Evolutionary conservation across 768 basidiomycete species (phyloP), one percentile per base, ranked within the genome.

Genomic region (Galerina marginata): DNA sequence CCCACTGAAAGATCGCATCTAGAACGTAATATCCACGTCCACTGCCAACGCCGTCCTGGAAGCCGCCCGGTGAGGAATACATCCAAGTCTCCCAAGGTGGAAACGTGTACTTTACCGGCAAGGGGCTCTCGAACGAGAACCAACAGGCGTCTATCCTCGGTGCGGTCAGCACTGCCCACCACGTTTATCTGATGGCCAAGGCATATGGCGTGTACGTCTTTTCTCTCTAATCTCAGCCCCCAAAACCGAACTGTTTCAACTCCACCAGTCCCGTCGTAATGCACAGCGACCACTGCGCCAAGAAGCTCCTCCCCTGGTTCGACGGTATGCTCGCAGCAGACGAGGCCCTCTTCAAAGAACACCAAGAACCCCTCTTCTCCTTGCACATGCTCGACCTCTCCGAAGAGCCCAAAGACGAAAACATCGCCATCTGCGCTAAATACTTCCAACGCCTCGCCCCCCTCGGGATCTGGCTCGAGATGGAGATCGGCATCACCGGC

Each of bases 401-500:
- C 43, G 96, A 98, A 71, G 90, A 93, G 71, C 67, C 90, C 69
- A 92, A 93, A 71, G 96, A 95, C 62, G 84, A 97, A 70, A 99
- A 99, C 83, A 99, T 99, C 73, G 89, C 83, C 44, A 93, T 82
- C 54, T 99, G 97, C 75, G 94, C 82, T 60, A 86, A 94, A 73
- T 99, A 99, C 85, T 96, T 99, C 78, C 84, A 89, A 79, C 93
- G 93, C 72, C 92, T 99, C 95, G 91, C 92, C 2, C 87, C 90
- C 62, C 76, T 99, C 71, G 91, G 92, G 53, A 79, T 93, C 62
- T 99, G 94, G 94, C 93, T 99, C 75, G 97, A 99, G 86, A 99
- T 99, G 97, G 97, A 99, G 79, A 99, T 99, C 74, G 97, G 97
- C 71, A 99, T 99, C 78, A 99, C 97, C 52, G 97, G 97, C 71